phyloP scores from a whole-genome alignment of 345 rosid genomes.

The Psidium friedrichsthalianum region DNA sequence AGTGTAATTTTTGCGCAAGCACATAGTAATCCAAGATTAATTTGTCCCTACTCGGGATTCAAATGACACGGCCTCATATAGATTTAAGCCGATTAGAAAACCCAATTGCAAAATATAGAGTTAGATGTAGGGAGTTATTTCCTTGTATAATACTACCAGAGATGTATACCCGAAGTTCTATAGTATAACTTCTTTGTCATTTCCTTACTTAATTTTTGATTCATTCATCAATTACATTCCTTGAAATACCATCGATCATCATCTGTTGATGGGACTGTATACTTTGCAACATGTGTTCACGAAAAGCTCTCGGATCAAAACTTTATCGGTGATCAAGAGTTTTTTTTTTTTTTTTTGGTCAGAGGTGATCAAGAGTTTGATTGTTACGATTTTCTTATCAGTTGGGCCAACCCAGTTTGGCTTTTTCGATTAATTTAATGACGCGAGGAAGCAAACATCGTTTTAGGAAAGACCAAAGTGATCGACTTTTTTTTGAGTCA shows the following conservation, averaged over 20 bases:
- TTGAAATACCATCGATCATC: not conserved
- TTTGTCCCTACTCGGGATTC: not conserved
- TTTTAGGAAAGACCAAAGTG: not conserved
- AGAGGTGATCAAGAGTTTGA: not conserved
- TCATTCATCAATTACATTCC: not conserved
- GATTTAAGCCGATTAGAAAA: not conserved
- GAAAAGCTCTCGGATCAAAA: not conserved
- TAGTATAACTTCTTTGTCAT: not conserved
- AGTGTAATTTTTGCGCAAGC: not conserved
- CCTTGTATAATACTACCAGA: not conserved
- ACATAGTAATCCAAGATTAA: not conserved
- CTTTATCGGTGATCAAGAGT: not conserved
- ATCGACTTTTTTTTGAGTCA: not conserved
- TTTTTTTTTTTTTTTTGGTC: no score
- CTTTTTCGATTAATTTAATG: not conserved
- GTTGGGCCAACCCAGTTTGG: no score
- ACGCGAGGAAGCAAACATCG: not conserved
- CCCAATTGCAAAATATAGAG: not conserved
- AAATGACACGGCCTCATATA: not conserved
- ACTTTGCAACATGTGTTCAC: not conserved
- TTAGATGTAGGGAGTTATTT: not conserved
- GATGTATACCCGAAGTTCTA: not conserved
- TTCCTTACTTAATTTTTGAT: not conserved
- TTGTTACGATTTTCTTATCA: not conserved
- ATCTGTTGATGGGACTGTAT: not conserved